These are phyloP conservation scores for Stenocarpella maydis DNA, from an alignment of 2,329 filamentous ascomycete genomes.

Conservation along the genomic window DNA sequence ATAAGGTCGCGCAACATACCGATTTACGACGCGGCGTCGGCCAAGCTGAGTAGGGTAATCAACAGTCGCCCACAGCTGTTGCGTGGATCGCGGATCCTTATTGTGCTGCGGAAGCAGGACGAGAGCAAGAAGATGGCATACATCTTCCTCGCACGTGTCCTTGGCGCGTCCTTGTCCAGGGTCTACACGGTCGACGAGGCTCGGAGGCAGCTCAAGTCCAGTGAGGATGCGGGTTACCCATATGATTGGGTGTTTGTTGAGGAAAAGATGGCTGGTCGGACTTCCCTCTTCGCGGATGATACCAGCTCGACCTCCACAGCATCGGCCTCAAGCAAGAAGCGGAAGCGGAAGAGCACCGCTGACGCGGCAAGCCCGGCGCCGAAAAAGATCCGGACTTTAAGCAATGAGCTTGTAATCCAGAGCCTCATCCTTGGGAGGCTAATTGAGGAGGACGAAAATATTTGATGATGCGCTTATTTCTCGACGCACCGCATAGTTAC, in stretches of 20 bases:
- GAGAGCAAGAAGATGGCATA: slow-evolving; percentile 75
- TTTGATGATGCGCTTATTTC: slow-evolving; percentile 26
- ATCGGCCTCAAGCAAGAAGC: slow-evolving; percentile 43
- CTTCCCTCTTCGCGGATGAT: slow-evolving; percentile 37
- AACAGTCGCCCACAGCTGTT: slow-evolving; percentile 69
- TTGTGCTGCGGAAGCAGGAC: slow-evolving; percentile 74
- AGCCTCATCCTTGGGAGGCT: slow-evolving; percentile 87
- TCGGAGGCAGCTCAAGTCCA: slow-evolving; percentile 61
- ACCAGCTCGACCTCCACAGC: background rate
- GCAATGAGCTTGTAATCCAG: slow-evolving; percentile 89
- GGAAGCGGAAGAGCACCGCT: slow-evolving; percentile 54
- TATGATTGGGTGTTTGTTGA: slow-evolving; percentile 85
- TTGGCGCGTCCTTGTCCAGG: slow-evolving; percentile 76
- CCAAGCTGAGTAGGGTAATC: slow-evolving; percentile 66
- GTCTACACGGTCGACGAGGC: slow-evolving; percentile 74
- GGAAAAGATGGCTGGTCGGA: slow-evolving; percentile 59
- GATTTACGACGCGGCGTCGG: slow-evolving; percentile 65
- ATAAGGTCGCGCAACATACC: slow-evolving; percentile 76
- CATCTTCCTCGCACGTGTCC: slow-evolving; percentile 79
- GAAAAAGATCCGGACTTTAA: slow-evolving; percentile 71
- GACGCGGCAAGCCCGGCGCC: slow-evolving; percentile 45
- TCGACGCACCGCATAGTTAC: background rate
- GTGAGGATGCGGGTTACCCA: slow-evolving; percentile 53
- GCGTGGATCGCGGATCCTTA: slow-evolving; percentile 70
- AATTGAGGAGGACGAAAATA: slow-evolving; percentile 67